Percentiles rank a stretch among this genome's conserved stretches.
Conservation (phyloP, 2,329 filamentous ascomycete genomes). For the Phialocephala subalpina region DNA sequence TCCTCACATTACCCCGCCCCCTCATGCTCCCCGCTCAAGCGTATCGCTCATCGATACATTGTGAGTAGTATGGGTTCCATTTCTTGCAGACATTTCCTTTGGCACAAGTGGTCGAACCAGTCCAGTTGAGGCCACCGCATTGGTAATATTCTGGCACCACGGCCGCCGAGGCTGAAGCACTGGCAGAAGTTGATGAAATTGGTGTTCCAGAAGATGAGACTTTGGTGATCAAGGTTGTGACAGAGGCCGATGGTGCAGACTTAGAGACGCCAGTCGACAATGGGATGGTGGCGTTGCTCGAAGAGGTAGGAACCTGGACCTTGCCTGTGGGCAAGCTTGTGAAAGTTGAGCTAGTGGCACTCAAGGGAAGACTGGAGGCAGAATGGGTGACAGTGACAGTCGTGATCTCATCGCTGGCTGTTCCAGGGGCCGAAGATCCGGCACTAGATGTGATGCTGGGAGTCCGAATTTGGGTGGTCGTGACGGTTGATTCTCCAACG, state of each 20-base stretch:
- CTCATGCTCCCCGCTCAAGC: not conserved
- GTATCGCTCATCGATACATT: slow-evolving; percentile 14
- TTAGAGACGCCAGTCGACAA: not conserved
- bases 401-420: too few relatives aligned
- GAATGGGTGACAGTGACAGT: too few relatives aligned
- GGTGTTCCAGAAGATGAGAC: not conserved
- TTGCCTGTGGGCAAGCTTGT: too few relatives aligned
- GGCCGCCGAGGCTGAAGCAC: not conserved
- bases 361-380: too few relatives aligned
- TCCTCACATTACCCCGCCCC: not conserved
- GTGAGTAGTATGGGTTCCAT: not conserved
- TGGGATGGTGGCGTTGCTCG: too few relatives aligned
- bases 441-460: too few relatives aligned
- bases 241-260: not conserved
- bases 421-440: too few relatives aligned
- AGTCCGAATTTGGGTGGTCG: too few relatives aligned
- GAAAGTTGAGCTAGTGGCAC: too few relatives aligned
- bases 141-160: slow-evolving; percentile 15
- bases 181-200: not conserved
- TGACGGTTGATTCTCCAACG: too few relatives aligned
- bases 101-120: not conserved
- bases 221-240: not conserved
- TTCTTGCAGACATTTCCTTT: too few relatives aligned
- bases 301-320: too few relatives aligned
- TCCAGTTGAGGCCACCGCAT: slow-evolving; percentile 15